Evolutionary conservation across 352 stramenopile genomes (phyloP).

Genomic region (Pythium oligandrum): DNA sequence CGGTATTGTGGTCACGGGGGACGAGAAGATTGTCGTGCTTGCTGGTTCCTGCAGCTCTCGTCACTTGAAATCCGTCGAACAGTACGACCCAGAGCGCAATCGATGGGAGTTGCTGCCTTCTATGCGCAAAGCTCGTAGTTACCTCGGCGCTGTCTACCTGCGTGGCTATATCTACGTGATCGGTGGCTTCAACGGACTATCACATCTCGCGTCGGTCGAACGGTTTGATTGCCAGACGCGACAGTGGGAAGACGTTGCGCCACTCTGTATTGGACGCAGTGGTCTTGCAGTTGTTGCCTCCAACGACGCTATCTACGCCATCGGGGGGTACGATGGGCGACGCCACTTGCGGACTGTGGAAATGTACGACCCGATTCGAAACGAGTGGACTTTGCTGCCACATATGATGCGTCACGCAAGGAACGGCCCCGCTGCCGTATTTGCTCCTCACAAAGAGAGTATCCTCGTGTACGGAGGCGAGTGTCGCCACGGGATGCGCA

Average conservation of each 20-base stretch:
- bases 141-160: slow-evolving; percentile 45
- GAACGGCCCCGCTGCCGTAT: slow-evolving; percentile 56
- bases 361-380: slow-evolving; percentile 41
- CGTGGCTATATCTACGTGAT: slow-evolving; percentile 56
- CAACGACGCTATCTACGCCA: slow-evolving; percentile 48
- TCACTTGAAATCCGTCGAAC: slow-evolving; percentile 54
- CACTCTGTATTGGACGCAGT: slow-evolving; percentile 46
- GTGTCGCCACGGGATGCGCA: slow-evolving; percentile 52
- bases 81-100: slow-evolving; percentile 48
- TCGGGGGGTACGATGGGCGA: slow-evolving; percentile 63
- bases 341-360: slow-evolving; percentile 66
- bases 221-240: slow-evolving; percentile 39
- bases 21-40: slow-evolving; percentile 54
- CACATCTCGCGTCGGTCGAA: slow-evolving; percentile 51
- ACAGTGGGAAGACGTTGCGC: slow-evolving; percentile 47
- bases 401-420: slow-evolving; percentile 49
- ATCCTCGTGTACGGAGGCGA: slow-evolving; percentile 70
- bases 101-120: slow-evolving; percentile 41
- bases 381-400: slow-evolving; percentile 36
- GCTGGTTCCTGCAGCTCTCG: slow-evolving; percentile 53
- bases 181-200: slow-evolving; percentile 67
- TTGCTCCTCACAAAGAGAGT: slow-evolving; percentile 34
- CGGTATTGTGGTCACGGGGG: slow-evolving; percentile 38
- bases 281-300: slow-evolving; percentile 48
- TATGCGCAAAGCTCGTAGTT: slow-evolving; percentile 59